A percentile compares a stretch with the other conserved stretches of the same genome.
phyloP scores from a whole-genome alignment of 2,329 filamentous ascomycete species.

The Fusarium succisae region DNA sequence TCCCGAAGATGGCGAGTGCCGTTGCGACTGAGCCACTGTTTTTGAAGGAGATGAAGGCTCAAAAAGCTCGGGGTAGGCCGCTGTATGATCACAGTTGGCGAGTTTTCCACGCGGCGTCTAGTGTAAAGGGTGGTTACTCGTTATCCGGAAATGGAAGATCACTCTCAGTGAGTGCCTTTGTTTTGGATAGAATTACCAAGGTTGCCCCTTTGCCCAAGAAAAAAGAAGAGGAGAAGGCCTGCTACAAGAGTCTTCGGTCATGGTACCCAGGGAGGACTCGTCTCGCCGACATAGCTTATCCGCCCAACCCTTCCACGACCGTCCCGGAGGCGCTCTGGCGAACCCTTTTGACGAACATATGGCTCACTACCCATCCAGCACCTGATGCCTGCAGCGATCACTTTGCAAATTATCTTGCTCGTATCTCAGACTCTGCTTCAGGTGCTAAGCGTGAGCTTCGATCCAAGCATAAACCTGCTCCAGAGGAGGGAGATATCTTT shows the following conservation, averaged over 20 bases:
- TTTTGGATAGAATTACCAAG: not conserved
- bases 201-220: not conserved
- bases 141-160: not conserved
- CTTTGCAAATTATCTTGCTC: conserved; percentile 4
- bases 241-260: not conserved
- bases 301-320: not conserved
- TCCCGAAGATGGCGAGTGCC: conserved; percentile 11
- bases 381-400: not conserved
- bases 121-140: not conserved
- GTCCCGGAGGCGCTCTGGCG: not conserved
- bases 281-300: not conserved
- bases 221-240: not conserved
- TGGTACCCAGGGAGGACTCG: not conserved
- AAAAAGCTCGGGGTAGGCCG: not conserved
- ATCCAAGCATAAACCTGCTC: not conserved
- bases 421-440: not conserved
- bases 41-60: conserved; percentile 11
- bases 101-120: not conserved
- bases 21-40: conserved; percentile 11
- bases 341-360: not conserved
- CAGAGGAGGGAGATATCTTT: conserved; percentile 11
- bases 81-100: conserved; percentile 4
- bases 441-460: not conserved
- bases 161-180: not conserved
- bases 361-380: conserved; percentile 4